phyloP scores from a whole-genome alignment of 805 yeast species.

The Scheffersomyces coipomensis region DNA sequence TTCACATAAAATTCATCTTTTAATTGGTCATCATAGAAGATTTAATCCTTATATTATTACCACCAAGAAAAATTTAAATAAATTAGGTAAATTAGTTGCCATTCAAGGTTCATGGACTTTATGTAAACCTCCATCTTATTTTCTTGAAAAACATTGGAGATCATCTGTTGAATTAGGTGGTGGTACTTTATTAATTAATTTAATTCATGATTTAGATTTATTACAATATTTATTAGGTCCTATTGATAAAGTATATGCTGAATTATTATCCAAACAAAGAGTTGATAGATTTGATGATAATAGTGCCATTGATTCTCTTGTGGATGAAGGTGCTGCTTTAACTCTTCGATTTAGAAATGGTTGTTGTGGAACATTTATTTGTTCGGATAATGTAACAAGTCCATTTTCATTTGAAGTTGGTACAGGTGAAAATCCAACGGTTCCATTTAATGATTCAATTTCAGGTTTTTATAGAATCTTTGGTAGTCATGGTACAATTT shows the following conservation, averaged over 20 bases:
- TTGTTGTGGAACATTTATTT: conserved; percentile 39
- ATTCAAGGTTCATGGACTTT: conserved; percentile 43
- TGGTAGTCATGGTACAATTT: conserved; percentile 38
- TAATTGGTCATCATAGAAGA: conserved; percentile 43
- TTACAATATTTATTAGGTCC: conserved; percentile 41
- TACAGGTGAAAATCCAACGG: conserved; percentile 43
- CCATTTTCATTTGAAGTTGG: conserved; percentile 42
- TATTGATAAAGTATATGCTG: conserved; percentile 37
- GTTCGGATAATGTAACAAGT: conserved; percentile 40
- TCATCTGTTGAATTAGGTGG: conserved; percentile 34
- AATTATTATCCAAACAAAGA: conserved; percentile 32
- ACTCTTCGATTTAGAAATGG: conserved; percentile 37
- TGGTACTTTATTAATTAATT: conserved; percentile 38
- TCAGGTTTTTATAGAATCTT: conserved; percentile 38
- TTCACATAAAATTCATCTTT: conserved; percentile 23
- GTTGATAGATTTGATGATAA: conserved; percentile 11
- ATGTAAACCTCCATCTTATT: conserved; percentile 33
- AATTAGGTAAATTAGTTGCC: conserved; percentile 32
- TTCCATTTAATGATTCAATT: conserved; percentile 28
- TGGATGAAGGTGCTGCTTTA: conserved; percentile 43
- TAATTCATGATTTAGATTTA: conserved; percentile 42
- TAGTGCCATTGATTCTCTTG: conserved; percentile 13
- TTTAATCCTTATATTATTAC: conserved; percentile 41
- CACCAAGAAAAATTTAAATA: conserved; percentile 29
- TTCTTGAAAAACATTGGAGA: conserved; percentile 38